phyloP scores from a whole-genome alignment of 2,329 filamentous ascomycete genomes.

The Pseudogymnoascus pannorum region DNA sequence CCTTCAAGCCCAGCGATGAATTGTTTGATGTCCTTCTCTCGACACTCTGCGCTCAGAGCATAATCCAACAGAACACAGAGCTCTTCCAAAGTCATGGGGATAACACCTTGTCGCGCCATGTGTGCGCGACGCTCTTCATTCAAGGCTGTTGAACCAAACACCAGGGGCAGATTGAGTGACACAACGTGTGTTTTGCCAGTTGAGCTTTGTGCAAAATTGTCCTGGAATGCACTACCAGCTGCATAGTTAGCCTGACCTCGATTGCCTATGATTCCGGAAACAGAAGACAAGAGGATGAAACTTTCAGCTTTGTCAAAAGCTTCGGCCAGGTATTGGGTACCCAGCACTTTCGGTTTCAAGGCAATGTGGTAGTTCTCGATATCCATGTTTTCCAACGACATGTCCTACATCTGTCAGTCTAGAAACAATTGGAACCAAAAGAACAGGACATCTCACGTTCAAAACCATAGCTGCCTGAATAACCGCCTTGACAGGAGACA shows the following conservation, averaged over 20 bases:
- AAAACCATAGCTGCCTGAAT: constrained; percentile 30
- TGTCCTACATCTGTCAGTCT: background rate
- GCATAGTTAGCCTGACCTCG: constrained; percentile 14
- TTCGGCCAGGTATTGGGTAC: constrained; percentile 14
- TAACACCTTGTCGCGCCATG: constrained; percentile 13
- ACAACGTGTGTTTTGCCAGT: constrained; percentile 14
- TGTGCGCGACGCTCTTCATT: constrained; percentile 11
- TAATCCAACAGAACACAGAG: constrained; percentile 21
- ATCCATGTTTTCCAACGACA: background rate
- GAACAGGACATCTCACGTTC: background rate
- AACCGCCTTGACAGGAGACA: constrained; percentile 12
- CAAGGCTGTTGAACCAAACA: constrained; percentile 19
- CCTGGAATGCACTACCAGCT: constrained; percentile 12
- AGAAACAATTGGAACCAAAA: background rate
- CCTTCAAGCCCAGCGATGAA: constrained; percentile 18
- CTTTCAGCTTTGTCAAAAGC: constrained; percentile 12
- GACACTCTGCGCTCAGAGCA: constrained; percentile 18
- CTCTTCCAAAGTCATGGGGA: constrained; percentile 22
- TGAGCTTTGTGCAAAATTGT: constrained; percentile 11
- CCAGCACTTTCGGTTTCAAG: constrained; percentile 15
- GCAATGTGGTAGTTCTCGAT: constrained; percentile 13
- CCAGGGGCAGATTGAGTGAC: constrained; percentile 19
- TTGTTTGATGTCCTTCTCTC: constrained; percentile 17
- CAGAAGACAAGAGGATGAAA: constrained; percentile 8
- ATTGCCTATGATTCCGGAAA: constrained; percentile 9